Percentiles rank a stretch among this genome's conserved stretches.
phyloP scores from a whole-genome alignment of 2,329 filamentous ascomycete species.

The Volutella citrinella region DNA sequence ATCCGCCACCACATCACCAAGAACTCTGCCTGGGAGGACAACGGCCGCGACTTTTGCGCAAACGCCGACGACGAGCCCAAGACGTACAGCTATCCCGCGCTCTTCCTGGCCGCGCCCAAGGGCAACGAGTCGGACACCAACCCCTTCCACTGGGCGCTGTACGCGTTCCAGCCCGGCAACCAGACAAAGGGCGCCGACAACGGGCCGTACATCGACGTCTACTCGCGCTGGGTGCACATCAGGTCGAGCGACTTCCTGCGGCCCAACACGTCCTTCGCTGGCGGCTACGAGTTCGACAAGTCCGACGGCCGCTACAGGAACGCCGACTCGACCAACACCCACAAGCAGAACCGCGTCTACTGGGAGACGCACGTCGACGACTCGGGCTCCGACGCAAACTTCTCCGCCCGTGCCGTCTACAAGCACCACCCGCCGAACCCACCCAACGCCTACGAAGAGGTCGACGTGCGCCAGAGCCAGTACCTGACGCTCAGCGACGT shows the following conservation, averaged over 20 bases:
- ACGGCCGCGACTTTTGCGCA: conserved; percentile 7
- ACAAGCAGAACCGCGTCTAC: conserved; percentile 10
- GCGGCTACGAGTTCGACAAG: not conserved
- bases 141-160: conserved; percentile 15
- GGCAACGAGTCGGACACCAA: conserved; percentile 15
- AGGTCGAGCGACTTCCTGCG: conserved; percentile 16
- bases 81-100: conserved; percentile 11
- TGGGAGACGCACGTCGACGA: conserved; percentile 12
- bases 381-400: conserved; percentile 3
- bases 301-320: conserved; percentile 2
- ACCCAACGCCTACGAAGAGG: not conserved
- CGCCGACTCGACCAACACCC: conserved; percentile 7
- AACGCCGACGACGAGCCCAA: conserved; percentile 9
- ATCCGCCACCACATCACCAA: conserved; percentile 11
- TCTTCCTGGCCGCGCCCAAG: conserved; percentile 11
- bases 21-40: conserved; percentile 10
- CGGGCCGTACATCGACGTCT: conserved; percentile 7
- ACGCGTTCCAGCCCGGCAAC: conserved; percentile 9
- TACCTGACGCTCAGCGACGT: conserved; percentile 15
- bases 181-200: conserved; percentile 1
- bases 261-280: no score
- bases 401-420: conserved; percentile 10
- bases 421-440: not conserved
- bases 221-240: conserved; percentile 13
- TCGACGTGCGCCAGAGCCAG: conserved; percentile 8